Conservation (phyloP, 352 stramenopile genomes). For the Phytophthora pinifolia region DNA sequence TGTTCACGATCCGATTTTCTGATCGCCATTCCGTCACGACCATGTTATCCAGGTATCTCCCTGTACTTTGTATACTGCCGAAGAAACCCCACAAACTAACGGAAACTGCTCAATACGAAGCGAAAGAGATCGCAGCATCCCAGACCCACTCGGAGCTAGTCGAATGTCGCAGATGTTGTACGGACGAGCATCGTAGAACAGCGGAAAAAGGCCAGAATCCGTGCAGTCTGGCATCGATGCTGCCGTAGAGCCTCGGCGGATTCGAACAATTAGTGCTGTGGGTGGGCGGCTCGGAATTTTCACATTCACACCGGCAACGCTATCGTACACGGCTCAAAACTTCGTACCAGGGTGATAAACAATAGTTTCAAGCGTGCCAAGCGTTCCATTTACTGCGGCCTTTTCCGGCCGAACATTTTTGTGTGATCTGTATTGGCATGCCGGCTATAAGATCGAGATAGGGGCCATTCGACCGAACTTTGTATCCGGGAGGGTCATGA, state of each 20-base stretch:
- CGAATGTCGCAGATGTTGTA: neutral
- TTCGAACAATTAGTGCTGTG: neutral
- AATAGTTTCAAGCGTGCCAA: slow-evolving; percentile 4
- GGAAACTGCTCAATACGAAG: slow-evolving; percentile 13
- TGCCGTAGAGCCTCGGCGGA: neutral
- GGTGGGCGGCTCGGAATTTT: neutral
- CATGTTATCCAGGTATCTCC: slow-evolving; percentile 13
- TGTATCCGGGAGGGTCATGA: slow-evolving; percentile 3
- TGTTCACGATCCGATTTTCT: neutral
- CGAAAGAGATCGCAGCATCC: neutral
- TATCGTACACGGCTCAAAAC: slow-evolving; percentile 10
- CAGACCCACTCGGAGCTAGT: neutral
- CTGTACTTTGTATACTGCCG: slow-evolving; percentile 17
- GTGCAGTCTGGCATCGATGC: neutral
- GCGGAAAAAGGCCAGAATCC: slow-evolving; percentile 7
- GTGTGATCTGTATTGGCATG: slow-evolving; percentile 8
- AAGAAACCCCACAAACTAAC: slow-evolving; percentile 15
- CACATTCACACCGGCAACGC: neutral
- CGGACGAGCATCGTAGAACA: slow-evolving; percentile 6
- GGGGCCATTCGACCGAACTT: slow-evolving; percentile 10
- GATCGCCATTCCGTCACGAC: slow-evolving; percentile 9
- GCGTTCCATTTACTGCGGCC: slow-evolving; percentile 12
- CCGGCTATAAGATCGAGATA: slow-evolving; percentile 1
- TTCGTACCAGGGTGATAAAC: slow-evolving; percentile 1
- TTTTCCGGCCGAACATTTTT: slow-evolving; percentile 10